These are phyloP conservation scores for Arthrinium phaeospermum DNA, from an alignment of 2,329 filamentous ascomycete species.

Conservation along the genomic window DNA sequence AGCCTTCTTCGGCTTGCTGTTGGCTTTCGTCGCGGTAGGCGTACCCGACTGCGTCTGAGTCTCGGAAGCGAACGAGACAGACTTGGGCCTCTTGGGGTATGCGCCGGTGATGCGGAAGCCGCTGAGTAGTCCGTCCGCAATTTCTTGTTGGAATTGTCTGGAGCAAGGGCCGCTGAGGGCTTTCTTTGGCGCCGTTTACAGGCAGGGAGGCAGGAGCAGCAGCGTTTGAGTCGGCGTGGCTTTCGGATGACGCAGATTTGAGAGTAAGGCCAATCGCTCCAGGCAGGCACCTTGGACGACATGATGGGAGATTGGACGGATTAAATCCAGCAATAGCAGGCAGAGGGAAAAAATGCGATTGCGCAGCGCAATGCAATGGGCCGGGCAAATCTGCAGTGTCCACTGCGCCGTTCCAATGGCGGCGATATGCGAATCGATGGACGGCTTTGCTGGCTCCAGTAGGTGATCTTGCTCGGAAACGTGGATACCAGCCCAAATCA, in stretches of 20 bases:
- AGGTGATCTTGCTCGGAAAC: constrained; percentile 4
- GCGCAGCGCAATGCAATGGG: constrained; percentile 12
- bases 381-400: constrained; percentile 18
- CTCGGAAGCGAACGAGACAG: constrained; percentile 47
- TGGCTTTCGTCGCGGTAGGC: constrained; percentile 29
- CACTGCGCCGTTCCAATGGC: constrained; percentile 20
- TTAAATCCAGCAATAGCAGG: not conserved
- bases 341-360: not conserved
- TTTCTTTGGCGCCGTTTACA: constrained; percentile 37
- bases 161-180: constrained; percentile 37
- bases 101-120: constrained; percentile 29
- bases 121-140: constrained; percentile 36
- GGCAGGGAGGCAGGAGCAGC: constrained; percentile 27
- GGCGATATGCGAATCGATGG: constrained; percentile 15
- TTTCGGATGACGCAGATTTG: constrained; percentile 44
- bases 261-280: constrained; percentile 69
- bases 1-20: constrained; percentile 44
- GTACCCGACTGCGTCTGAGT: constrained; percentile 27
- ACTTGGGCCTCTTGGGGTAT: constrained; percentile 54
- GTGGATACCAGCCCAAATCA: constrained; percentile 13
- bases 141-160: constrained; percentile 40
- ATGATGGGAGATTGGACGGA: constrained; percentile 41
- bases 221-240: constrained; percentile 22
- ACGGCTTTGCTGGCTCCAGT: constrained; percentile 21
- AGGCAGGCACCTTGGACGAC: constrained; percentile 58